Base-by-base conservation (phyloP, 1,284 basidiomycete genomes). In the Ceratobasidium theobromae region DNA sequence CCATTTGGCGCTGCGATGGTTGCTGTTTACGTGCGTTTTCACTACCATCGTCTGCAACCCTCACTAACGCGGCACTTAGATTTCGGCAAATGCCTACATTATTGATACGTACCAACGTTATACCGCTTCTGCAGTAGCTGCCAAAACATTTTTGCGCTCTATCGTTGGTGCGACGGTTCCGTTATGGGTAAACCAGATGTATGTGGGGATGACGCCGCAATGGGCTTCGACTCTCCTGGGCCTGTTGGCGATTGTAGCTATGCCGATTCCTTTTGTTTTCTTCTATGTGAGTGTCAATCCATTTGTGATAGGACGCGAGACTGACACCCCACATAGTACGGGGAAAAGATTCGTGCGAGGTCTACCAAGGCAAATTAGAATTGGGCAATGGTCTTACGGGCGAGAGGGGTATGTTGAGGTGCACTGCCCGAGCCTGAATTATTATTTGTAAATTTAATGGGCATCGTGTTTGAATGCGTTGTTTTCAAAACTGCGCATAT, bases 71-170 rank as follows among this genome's bases (percentile, higher is more conserved):
- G 21, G n/a, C 41, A 53, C 16, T 28, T 33, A 62, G 58, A 62
- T 71, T 57, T 52, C 65, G 1, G 66, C 60, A 40, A 70, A 69
- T 54, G 60, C 51, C 35, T 70, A 72, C 66, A 67, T 73, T 55
- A 55, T 74, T 49, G 72, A 74, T 33, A 54, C 69, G 1, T 74
- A 73, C 67, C 69, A 70, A 4, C 45, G 67, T 21, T 69, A 69
- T 28, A 73, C 73, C 14, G 77, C 78, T 1, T 76, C 75, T 11
- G 78, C 77, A 2, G 74, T 80, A 48, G 78, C 80, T 2, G 79
- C 79, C 58, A 82, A 82, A 73, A 81, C 79, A 0, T 74, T 83
- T 21, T 72, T 79, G 55, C 75, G 80, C 25, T 77, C 76, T 5
- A 71, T 79, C 12, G 73, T 77, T 53, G 81, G 80, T 11, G 77